Percentiles rank a stretch among this genome's conserved stretches.
Evolutionary conservation across 2,329 filamentous ascomycete species (phyloP).

Genomic region (Ilyonectria destructans): DNA sequence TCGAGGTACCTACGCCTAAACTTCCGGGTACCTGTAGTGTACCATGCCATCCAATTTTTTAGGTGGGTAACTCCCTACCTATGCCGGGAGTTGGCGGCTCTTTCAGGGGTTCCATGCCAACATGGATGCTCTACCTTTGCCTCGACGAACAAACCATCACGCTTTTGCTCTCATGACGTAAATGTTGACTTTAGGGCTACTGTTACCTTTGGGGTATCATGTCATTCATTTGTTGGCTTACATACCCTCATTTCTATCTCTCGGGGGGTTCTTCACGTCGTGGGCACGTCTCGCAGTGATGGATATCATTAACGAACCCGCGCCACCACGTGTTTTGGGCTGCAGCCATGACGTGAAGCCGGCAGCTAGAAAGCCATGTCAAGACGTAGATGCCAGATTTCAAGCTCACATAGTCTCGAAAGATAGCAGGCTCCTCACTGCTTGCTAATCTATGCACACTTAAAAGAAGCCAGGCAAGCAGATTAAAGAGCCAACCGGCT

Average conservation of each 20-base stretch:
- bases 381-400: not conserved
- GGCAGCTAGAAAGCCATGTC: not conserved
- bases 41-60: not conserved
- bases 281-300: not conserved
- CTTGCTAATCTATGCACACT: no score
- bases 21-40: not conserved
- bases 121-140: not conserved
- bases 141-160: not conserved
- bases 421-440: no score
- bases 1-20: not conserved
- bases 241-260: not conserved
- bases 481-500: no score
- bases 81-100: conserved; percentile 1
- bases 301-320: not conserved
- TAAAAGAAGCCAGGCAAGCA: no score
- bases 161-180: not conserved
- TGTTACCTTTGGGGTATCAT: not conserved
- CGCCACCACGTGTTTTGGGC: not conserved
- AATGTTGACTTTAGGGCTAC: not conserved
- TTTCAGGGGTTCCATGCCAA: not conserved
- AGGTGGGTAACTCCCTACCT: not conserved
- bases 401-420: not conserved
- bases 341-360: not conserved
- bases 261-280: not conserved
- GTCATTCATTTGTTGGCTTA: not conserved